phyloP scores from a whole-genome alignment of 2,329 filamentous ascomycete genomes.

The Aspergillus sp. region DNA sequence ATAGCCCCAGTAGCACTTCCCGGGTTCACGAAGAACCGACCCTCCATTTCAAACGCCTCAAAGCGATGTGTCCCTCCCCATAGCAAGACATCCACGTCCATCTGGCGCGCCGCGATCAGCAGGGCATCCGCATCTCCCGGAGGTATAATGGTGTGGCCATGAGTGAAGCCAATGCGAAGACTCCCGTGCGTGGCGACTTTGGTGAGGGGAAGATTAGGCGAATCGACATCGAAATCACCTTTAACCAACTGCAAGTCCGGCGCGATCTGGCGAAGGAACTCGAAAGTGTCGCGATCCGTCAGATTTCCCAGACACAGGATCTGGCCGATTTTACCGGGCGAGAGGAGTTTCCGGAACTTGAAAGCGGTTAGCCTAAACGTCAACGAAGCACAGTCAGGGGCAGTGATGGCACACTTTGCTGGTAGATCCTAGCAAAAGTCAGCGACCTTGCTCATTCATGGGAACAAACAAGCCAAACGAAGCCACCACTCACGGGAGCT shows the following conservation, averaged over 20 bases:
- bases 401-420: conserved; percentile 56
- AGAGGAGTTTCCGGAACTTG: conserved; percentile 78
- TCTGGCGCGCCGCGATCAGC: conserved; percentile 60
- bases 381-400: conserved; percentile 2
- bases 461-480: conserved; percentile 1
- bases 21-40: conserved; percentile 63
- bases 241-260: conserved; percentile 65
- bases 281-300: conserved; percentile 71
- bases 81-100: conserved; percentile 62
- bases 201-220: conserved; percentile 55
- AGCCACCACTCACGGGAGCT: conserved; percentile 54
- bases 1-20: conserved; percentile 60
- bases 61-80: conserved; percentile 65
- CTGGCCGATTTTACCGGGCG: conserved; percentile 74
- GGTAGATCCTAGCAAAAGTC: conserved; percentile 59
- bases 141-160: conserved; percentile 60
- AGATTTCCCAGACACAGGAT: conserved; percentile 73
- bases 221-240: conserved; percentile 61
- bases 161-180: conserved; percentile 61
- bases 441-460: background rate
- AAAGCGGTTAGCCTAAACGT: conserved; percentile 4
- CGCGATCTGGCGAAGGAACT: conserved; percentile 66
- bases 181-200: conserved; percentile 64
- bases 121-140: conserved; percentile 60
- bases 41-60: conserved; percentile 64